Percentiles rank a stretch among this genome's conserved stretches.
Evolutionary conservation across 495 filamentous ascomycete species (phyloP).

Genomic region (Chaetomium fimeti): DNA sequence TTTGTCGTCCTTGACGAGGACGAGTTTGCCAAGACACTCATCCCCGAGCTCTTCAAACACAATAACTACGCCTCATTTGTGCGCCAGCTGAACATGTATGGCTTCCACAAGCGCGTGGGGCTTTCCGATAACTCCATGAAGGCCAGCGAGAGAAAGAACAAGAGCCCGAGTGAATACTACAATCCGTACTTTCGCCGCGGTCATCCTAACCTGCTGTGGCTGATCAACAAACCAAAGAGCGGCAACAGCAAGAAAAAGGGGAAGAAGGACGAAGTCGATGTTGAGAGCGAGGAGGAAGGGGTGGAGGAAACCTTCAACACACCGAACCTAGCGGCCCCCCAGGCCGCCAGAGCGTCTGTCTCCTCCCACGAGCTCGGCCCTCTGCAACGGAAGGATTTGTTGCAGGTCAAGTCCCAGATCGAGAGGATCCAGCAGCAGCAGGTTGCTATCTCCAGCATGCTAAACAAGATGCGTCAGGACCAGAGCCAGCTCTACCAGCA

Average conservation of each 20-base stretch:
- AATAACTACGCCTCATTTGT: constrained; percentile 99
- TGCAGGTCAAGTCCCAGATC: constrained; percentile 74
- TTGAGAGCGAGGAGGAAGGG: constrained; percentile 68
- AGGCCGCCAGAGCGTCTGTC: constrained; percentile 26
- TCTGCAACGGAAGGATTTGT: constrained; percentile 75
- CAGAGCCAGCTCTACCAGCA: constrained; percentile 88
- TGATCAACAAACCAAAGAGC: constrained; percentile 95
- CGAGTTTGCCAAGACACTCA: constrained; percentile 95
- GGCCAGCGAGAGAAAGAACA: constrained; percentile 92
- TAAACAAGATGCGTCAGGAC: constrained; percentile 74
- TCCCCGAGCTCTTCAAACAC: constrained; percentile 97
- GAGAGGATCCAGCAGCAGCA: constrained; percentile 81
- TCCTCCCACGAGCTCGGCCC: constrained; percentile 45
- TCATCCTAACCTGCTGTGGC: constrained; percentile 89
- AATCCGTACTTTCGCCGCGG: constrained; percentile 95
- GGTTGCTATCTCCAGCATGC: constrained; percentile 72
- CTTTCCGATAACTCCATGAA: constrained; percentile 97
- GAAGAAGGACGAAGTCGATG: constrained; percentile 67
- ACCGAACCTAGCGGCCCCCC: constrained; percentile 18
- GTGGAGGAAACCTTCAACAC: constrained; percentile 39
- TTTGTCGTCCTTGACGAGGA: constrained; percentile 98
- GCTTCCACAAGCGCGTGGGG: constrained; percentile 97
- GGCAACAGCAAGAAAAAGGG: constrained; percentile 55
- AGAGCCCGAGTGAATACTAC: constrained; percentile 95
- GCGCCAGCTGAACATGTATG: constrained; percentile 98